A percentile compares a stretch with the other conserved stretches of the same genome.
phyloP scores from a whole-genome alignment of 1,284 basidiomycete species.

The Rhodotorula sp. region DNA sequence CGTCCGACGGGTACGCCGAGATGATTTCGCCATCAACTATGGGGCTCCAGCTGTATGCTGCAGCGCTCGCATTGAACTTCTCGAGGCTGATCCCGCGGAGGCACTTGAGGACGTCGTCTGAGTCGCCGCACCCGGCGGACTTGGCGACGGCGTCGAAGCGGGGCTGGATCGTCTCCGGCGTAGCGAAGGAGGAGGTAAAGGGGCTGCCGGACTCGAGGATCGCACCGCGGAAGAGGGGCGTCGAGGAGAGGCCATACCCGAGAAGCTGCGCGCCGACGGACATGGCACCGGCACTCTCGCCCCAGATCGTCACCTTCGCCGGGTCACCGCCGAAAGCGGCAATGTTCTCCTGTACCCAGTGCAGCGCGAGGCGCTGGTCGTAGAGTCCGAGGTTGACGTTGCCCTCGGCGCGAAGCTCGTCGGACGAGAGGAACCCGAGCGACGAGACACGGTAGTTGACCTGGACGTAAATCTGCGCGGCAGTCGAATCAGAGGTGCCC shows the following conservation, averaged over 20 bases:
- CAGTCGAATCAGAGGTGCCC: background rate
- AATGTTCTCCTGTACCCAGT: conserved; percentile 61
- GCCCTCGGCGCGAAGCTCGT: conserved; percentile 48
- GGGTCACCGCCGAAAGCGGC: conserved; percentile 61
- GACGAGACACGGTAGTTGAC: conserved; percentile 55
- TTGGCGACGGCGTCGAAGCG: conserved; percentile 47
- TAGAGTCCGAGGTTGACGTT: conserved; percentile 25
- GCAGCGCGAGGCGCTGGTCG: conserved; percentile 34
- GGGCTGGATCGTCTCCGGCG: conserved; percentile 14
- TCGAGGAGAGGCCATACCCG: conserved; percentile 18
- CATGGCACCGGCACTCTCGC: conserved; percentile 47
- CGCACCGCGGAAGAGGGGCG: conserved; percentile 49
- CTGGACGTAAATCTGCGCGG: conserved; percentile 33
- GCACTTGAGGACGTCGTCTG: conserved; percentile 45
- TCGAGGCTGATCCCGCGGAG: conserved; percentile 46
- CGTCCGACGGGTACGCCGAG: conserved; percentile 47
- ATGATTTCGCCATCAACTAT: conserved; percentile 50
- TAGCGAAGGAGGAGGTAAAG: background rate
- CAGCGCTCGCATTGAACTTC: conserved; percentile 38
- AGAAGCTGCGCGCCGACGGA: conserved; percentile 39
- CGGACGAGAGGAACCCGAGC: conserved; percentile 58
- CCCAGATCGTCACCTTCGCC: conserved; percentile 49
- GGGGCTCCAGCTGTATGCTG: conserved; percentile 24
- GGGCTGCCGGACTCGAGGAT: conserved; percentile 52
- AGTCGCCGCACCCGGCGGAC: conserved; percentile 27